phyloP scores from a whole-genome alignment of 139 green algal genomes.

The Auxenochlorella protothecoides region DNA sequence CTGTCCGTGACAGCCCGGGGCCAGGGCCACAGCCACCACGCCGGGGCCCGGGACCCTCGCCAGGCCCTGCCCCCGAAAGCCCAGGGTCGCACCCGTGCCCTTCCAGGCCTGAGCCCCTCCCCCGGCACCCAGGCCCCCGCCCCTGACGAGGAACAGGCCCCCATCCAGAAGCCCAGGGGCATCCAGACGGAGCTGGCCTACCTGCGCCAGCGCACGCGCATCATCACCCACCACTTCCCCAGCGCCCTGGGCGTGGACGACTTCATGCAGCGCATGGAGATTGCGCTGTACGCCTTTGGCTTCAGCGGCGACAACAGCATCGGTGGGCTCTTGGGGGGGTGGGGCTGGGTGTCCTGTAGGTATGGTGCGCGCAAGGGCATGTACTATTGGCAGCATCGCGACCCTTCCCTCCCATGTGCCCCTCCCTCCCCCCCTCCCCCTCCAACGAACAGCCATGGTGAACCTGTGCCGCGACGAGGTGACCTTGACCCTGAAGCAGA shows the following conservation, averaged over 20 bases:
- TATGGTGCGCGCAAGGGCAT: too few relatives aligned
- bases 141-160: too few relatives aligned
- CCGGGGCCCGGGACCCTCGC: too few relatives aligned
- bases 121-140: too few relatives aligned
- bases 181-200: conserved; percentile 13
- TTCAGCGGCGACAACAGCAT: conserved; percentile 76
- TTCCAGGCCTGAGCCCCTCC: too few relatives aligned
- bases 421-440: neutral
- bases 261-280: conserved; percentile 63
- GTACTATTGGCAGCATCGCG: too few relatives aligned
- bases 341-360: neutral
- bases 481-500: conserved; percentile 52
- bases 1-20: too few relatives aligned
- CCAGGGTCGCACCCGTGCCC: too few relatives aligned
- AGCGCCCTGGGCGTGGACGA: conserved; percentile 60
- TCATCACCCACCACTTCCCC: conserved; percentile 45
- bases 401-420: neutral
- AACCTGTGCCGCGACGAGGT: conserved; percentile 87
- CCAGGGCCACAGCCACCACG: too few relatives aligned
- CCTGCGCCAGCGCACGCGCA: conserved; percentile 4
- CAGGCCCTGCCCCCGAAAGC: too few relatives aligned
- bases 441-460: conserved; percentile 39
- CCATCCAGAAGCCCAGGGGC: too few relatives aligned
- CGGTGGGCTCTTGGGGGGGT: conserved; percentile 18
- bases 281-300: conserved; percentile 52